Base-by-base conservation (phyloP, 2,329 filamentous ascomycete species). In the Aspergillus niger region DNA sequence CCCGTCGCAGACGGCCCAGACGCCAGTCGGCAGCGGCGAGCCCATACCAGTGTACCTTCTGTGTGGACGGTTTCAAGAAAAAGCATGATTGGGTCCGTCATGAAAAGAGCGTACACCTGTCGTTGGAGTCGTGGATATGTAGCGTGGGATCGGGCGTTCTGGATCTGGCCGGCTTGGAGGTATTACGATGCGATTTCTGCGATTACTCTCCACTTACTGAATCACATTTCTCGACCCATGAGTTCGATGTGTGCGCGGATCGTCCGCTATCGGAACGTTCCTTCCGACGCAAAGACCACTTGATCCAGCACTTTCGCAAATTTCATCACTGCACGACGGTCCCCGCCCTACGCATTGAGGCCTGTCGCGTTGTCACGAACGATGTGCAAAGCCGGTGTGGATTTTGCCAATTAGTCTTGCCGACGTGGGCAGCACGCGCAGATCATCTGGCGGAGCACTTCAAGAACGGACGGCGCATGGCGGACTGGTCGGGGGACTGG, bases 391-490 rank as follows among this genome's bases (percentile, higher is more conserved):
- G 79, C 28, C 77, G 82, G 8, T 86, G 83, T 66, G 83, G 83
- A 2, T 85, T 86, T 69, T 86, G 83, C 64, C 73, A 72, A 2
- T 70, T 74, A 62, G 72, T 71, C 2, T 81, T 85, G 63, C 72
- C 74, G 3, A 80, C 76, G 17, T 86, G 84, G 84, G 74, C 80
- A 60, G 80, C 81, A 55, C 77, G 84, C 3, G 72, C 77, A 5
- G 82, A 85, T 58, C 84, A 86, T 66, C 62, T 86, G 7, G 80
- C 82, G 0, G 80, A 79, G 20, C 83, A 86, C 67, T 86, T 85
- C 72, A 81, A 81, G 55, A 77, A 80, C 39, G 83, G 84, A 0
- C 77, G 75, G 5, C 75, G 76, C 30, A 86, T 86, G 83, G 75
- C 74, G 28, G 75, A 82, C 39, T 86, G 84, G 84, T 80, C 79